Percentiles rank a stretch among this genome's conserved stretches.
Evolutionary conservation across 2,329 filamentous ascomycete genomes (phyloP).

Genomic region (Fusarium secorum): DNA sequence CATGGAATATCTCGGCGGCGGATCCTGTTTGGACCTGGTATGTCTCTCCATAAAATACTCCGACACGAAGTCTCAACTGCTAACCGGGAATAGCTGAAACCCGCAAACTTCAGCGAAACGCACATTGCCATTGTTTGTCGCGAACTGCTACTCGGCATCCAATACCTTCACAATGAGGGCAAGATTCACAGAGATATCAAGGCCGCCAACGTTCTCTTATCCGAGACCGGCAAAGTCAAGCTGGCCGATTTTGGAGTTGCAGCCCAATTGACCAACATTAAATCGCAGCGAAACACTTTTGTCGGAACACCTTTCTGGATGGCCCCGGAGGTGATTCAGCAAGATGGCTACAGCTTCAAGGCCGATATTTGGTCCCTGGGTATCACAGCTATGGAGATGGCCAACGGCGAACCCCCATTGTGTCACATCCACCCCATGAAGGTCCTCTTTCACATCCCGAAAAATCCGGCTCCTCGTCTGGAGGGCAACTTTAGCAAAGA

Average conservation of each 20-base stretch:
- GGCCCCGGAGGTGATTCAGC: conserved; percentile 93
- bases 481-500: conserved; percentile 88
- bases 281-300: conserved; percentile 96
- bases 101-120: conserved; percentile 83
- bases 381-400: conserved; percentile 90
- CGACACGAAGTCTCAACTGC: not conserved
- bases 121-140: conserved; percentile 96
- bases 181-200: conserved; percentile 99
- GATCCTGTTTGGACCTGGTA: conserved; percentile 93
- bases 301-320: conserved; percentile 98
- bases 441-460: conserved; percentile 89
- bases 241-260: conserved; percentile 97
- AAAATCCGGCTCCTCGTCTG: conserved; percentile 82
- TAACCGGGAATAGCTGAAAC: conserved; percentile 73
- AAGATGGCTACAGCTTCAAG: conserved; percentile 83
- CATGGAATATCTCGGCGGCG: conserved; percentile 96
- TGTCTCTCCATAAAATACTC: conserved; percentile 34
- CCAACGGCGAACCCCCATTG: conserved; percentile 87
- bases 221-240: conserved; percentile 89
- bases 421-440: conserved; percentile 92
- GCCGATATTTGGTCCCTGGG: conserved; percentile 94
- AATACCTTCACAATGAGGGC: conserved; percentile 91
- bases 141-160: conserved; percentile 86
- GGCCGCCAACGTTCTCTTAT: conserved; percentile 94
- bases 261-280: conserved; percentile 95